Conservation (phyloP, 805 yeast species). For the Naumovozyma baii region DNA sequence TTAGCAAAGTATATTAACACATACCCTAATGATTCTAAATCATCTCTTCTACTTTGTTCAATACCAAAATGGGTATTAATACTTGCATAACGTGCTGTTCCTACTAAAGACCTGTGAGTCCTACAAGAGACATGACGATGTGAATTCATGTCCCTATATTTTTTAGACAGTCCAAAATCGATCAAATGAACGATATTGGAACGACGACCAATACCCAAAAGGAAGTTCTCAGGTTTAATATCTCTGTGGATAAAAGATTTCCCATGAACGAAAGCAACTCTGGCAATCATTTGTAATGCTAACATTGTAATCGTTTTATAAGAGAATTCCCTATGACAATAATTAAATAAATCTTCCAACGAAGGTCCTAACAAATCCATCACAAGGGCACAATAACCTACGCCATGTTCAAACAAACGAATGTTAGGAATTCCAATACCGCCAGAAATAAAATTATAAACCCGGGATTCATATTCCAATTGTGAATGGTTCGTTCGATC, state of each 20-base stretch:
- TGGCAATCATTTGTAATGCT: conserved; percentile 89
- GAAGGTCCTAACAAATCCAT: conserved; percentile 94
- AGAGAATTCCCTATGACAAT: conserved; percentile 87
- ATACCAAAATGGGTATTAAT: conserved; percentile 94
- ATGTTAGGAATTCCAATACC: conserved; percentile 97
- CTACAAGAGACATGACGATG: conserved; percentile 93
- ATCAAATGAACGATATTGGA: conserved; percentile 93
- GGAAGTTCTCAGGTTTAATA: conserved; percentile 76
- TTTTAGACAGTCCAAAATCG: conserved; percentile 90
- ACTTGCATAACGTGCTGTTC: conserved; percentile 94
- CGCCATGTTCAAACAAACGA: conserved; percentile 94
- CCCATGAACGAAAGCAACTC: conserved; percentile 92
- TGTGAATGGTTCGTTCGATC: conserved; percentile 92
- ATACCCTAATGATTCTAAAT: conserved; percentile 87
- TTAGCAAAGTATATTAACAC: conserved; percentile 90
- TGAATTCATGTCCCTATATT: conserved; percentile 87
- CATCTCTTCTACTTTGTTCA: conserved; percentile 95
- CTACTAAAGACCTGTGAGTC: conserved; percentile 92
- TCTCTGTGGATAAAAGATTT: conserved; percentile 83
- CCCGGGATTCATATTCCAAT: conserved; percentile 92
- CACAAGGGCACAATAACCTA: conserved; percentile 94
- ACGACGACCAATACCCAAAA: conserved; percentile 82
- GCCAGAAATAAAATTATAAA: conserved; percentile 86
- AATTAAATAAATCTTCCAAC: conserved; percentile 88
- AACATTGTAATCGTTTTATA: conserved; percentile 85